phyloP scores from a whole-genome alignment of 306 rosid species.

The Vigna hirtella region DNA sequence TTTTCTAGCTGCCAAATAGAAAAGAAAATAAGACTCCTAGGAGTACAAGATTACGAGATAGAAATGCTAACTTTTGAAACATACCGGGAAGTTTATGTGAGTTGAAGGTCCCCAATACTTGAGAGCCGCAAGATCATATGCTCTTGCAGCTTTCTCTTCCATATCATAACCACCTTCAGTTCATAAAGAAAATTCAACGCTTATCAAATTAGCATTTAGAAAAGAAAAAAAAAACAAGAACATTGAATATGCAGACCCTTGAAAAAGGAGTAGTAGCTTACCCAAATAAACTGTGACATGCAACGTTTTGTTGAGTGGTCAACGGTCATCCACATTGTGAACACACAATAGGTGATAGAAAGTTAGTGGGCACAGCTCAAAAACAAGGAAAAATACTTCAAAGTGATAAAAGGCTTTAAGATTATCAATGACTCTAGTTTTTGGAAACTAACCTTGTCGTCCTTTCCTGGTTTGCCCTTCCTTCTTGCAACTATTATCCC shows the following conservation, averaged over 20 bases:
- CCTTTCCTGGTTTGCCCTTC: constrained; percentile 99
- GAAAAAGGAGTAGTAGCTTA: constrained; percentile 46
- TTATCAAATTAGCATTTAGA: constrained; percentile 10
- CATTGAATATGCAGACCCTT: constrained; percentile 8
- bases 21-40: constrained; percentile 5
- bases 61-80: not conserved
- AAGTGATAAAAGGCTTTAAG: not conserved
- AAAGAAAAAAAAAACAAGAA: not conserved
- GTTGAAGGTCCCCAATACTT: constrained; percentile 96
- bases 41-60: not conserved
- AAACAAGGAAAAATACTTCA: constrained; percentile 24
- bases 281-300: constrained; percentile 79
- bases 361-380: constrained; percentile 56
- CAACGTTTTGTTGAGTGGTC: constrained; percentile 49
- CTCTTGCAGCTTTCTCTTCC: constrained; percentile 97
- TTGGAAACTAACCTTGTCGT: constrained; percentile 70
- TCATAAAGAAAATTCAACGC: constrained; percentile 18
- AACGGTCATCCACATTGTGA: constrained; percentile 51
- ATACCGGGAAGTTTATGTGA: constrained; percentile 83
- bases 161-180: constrained; percentile 89
- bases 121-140: constrained; percentile 94
- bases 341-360: constrained; percentile 49
- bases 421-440: not conserved
- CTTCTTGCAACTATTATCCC: constrained; percentile 96
- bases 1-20: constrained; percentile 61